These are phyloP conservation scores for Orobanche coerulescens DNA, from an alignment of 257 asterid genomes.

Conservation along the genomic window DNA sequence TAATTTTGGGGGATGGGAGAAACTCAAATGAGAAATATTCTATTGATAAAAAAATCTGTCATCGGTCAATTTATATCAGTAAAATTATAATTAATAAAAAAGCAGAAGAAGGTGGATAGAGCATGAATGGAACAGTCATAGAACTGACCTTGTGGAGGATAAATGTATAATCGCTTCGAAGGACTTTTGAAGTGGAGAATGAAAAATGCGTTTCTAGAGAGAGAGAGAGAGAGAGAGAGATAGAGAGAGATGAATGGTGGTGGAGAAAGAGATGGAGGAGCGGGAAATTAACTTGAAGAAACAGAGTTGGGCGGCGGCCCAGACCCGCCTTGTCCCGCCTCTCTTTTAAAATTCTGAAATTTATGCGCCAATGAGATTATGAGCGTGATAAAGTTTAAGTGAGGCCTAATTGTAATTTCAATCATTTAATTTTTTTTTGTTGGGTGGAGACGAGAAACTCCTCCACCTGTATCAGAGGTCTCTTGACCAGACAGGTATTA, in stretches of 20 bases:
- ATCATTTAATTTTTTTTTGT: no score
- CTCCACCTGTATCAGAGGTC: no score
- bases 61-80: no score
- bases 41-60: no score
- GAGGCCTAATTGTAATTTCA: background rate
- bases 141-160: slow-evolving; percentile 8
- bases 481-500: no score
- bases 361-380: background rate
- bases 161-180: background rate
- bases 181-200: background rate
- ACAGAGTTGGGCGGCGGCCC: background rate
- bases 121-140: background rate
- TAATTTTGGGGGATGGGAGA: background rate
- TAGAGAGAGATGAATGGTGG: background rate
- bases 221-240: no score
- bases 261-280: background rate
- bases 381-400: background rate
- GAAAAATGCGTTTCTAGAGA: background rate
- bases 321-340: background rate
- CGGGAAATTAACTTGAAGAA: slow-evolving; percentile 14
- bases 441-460: no score
- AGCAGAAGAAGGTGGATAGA: background rate
- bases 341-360: slow-evolving; percentile 2
- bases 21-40: no score
- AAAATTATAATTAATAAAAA: no score